A percentile compares a stretch with the other conserved stretches of the same genome.
Evolutionary conservation across 352 stramenopile genomes (phyloP).

Genomic region (Pythium sukuiense): DNA sequence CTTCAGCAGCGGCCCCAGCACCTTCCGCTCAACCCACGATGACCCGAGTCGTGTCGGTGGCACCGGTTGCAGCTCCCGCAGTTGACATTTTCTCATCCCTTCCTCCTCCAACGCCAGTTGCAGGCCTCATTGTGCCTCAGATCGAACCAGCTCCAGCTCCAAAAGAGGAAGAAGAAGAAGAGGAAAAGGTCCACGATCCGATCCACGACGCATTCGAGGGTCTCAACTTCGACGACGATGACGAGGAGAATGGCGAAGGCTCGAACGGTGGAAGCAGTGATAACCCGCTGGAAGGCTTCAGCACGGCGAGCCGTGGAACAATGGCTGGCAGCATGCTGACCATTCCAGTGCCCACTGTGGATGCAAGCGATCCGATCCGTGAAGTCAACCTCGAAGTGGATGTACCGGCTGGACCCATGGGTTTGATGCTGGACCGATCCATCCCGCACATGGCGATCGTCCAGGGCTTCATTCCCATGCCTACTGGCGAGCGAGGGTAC

Average conservation of each 20-base stretch:
- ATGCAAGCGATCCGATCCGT: constrained; percentile 50
- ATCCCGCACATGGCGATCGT: constrained; percentile 81
- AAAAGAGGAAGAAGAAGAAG: constrained; percentile 27
- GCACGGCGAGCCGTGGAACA: constrained; percentile 11
- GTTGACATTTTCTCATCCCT: constrained; percentile 63
- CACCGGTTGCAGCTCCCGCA: constrained; percentile 15
- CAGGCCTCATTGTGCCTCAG: constrained; percentile 14
- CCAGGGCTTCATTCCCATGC: constrained; percentile 71
- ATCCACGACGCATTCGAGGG: constrained; percentile 87
- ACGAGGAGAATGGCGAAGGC: constrained; percentile 33
- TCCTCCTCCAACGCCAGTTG: constrained; percentile 42
- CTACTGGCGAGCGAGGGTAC: constrained; percentile 65
- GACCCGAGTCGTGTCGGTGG: constrained; percentile 20
- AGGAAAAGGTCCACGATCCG: constrained; percentile 46
- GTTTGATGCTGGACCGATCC: constrained; percentile 77
- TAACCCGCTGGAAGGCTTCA: constrained; percentile 26
- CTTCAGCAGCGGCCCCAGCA: constrained; percentile 16
- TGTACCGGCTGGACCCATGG: constrained; percentile 76
- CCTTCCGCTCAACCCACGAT: constrained; percentile 22
- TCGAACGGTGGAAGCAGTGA: constrained; percentile 15
- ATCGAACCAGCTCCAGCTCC: background rate
- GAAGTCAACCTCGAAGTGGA: constrained; percentile 86
- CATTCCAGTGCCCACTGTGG: constrained; percentile 23
- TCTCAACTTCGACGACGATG: constrained; percentile 45
- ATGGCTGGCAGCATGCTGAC: constrained; percentile 15